Base-by-base conservation (phyloP, 2,329 filamentous ascomycete genomes). In the Metarhizium guizhouense region DNA sequence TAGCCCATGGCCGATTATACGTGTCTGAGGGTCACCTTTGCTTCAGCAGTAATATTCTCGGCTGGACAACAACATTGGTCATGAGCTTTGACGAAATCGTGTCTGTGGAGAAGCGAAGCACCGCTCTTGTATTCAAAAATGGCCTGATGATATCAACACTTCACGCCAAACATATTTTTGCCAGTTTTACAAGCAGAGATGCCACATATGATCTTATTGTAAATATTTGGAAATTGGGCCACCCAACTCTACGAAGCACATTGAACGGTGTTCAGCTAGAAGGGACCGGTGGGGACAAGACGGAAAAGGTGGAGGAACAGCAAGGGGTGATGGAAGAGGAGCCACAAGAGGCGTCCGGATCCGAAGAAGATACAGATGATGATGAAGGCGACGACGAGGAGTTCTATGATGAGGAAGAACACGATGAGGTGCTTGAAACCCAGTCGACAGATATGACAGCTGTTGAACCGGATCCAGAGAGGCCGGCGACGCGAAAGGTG, bases 31-130 rank as follows among this genome's bases (percentile, higher is more conserved):
- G 93, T 11, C 93, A 99, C 68, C 84, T 99, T 50, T 99, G 94
- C 75, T 99, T 99, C 72, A 96, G 92, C 65, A 97, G 94, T 76
- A 99, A 99, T 68, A 99, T 99, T 61, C 82, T 99, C 50, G 94
- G 94, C 54, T 99, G 94, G 94, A 88, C 95, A 25, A 99, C 94
- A 0, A 99, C 94, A 1, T 77, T 99, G 47, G 93, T 99, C 53
- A 96, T 99, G 76, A 95, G 91, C 70, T 99, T 99, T 68, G 94
- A 99, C 67, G 94, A 99, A 70, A 90, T 99, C 56, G 90, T 97
- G 20, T 91, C 93, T 1, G 88, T 99, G 7, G 94, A 99, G 72
- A 97, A 97, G 75, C 88, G 95, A 70, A 96, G 86, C 68, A 99
- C 94, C 0, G 94, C 94, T 0, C 80, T 99, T 58, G 79, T 99